These are phyloP conservation scores for Leishmania turanica DNA, from an alignment of 208 protist genomes.

Conservation along the genomic window DNA sequence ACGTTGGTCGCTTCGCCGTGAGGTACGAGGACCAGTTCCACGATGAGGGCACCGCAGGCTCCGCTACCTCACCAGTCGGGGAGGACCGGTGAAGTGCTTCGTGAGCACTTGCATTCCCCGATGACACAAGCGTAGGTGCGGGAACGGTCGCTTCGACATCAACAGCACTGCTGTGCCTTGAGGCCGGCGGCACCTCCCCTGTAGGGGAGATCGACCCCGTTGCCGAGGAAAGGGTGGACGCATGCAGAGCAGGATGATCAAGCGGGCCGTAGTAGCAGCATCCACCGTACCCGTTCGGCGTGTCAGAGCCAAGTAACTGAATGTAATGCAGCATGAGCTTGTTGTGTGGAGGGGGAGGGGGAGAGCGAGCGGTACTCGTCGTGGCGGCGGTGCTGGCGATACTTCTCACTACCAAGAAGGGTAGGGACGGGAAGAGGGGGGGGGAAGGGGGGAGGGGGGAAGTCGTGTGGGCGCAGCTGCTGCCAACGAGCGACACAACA, in stretches of 20 bases:
- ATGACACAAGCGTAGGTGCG: not conserved
- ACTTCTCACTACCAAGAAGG: not conserved
- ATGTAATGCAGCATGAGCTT: constrained; percentile 57
- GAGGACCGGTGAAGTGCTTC: not conserved
- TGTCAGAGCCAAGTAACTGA: constrained; percentile 81
- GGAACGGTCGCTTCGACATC: not conserved
- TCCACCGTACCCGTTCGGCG: constrained; percentile 72
- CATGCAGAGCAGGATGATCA: constrained; percentile 45
- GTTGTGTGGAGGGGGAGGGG: not conserved
- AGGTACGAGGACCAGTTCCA: constrained; percentile 28
- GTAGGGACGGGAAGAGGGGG: not conserved
- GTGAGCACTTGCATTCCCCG: not conserved
- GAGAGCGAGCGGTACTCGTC: not conserved
- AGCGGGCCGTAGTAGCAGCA: constrained; percentile 77
- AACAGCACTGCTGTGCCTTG: not conserved
- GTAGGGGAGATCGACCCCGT: not conserved
- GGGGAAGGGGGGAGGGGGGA: too few species aligned
- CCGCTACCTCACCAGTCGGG: not conserved
- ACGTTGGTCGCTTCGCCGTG: constrained; percentile 9
- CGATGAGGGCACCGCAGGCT: not conserved
- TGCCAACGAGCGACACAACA: too few species aligned
- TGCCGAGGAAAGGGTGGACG: not conserved
- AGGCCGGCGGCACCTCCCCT: not conserved
- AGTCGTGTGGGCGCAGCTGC: too few species aligned
- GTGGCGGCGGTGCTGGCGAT: too few species aligned